Conservation (phyloP, 768 basidiomycete species). For the Russula griseocarnosa region DNA sequence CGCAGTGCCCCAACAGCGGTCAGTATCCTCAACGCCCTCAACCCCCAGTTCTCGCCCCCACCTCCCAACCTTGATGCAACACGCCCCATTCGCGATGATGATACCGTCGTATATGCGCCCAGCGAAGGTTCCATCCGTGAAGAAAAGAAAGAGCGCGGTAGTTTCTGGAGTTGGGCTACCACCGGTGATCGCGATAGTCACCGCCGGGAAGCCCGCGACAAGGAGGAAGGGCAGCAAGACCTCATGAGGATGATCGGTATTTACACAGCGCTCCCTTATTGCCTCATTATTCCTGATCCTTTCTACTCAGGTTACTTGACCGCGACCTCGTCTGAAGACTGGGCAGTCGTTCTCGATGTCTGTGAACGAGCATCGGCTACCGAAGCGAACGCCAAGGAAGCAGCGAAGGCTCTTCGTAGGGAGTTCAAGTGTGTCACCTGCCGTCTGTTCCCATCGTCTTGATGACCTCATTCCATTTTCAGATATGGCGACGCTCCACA, state of each 20-base stretch:
- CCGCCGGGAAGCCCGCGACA: conserved; percentile 38
- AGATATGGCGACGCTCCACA: conserved; percentile 28
- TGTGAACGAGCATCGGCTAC: conserved; percentile 75
- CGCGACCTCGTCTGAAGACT: conserved; percentile 77
- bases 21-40: conserved; percentile 58
- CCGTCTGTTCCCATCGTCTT: background rate
- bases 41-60: conserved; percentile 43
- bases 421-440: conserved; percentile 69
- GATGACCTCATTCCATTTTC: conserved; percentile 3
- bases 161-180: conserved; percentile 48
- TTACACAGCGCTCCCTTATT: conserved; percentile 2
- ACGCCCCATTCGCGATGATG: conserved; percentile 35
- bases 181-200: conserved; percentile 39
- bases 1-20: conserved; percentile 38
- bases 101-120: conserved; percentile 29
- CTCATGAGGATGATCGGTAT: conserved; percentile 70
- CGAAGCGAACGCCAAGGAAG: conserved; percentile 77
- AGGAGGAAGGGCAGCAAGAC: conserved; percentile 44
- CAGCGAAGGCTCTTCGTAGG: conserved; percentile 71
- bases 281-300: conserved; percentile 1
- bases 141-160: conserved; percentile 46
- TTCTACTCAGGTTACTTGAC: conserved; percentile 59
- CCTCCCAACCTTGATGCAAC: conserved; percentile 22
- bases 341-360: conserved; percentile 76
- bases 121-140: conserved; percentile 33